phyloP scores from a whole-genome alignment of 305 asterid genomes.

The Rubia occidens region DNA sequence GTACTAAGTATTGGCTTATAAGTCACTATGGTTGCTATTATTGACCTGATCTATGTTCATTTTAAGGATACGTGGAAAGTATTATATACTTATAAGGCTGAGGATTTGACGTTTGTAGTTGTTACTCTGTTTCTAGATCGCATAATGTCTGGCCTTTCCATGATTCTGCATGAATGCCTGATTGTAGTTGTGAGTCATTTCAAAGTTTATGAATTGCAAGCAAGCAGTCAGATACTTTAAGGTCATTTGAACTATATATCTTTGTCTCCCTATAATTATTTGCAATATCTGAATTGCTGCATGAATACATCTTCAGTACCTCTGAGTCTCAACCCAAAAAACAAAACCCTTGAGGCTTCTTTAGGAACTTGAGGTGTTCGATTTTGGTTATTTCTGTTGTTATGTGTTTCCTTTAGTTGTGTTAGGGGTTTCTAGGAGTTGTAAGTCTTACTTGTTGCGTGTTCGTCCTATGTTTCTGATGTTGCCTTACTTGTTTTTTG shows the following conservation, averaged over 20 bases:
- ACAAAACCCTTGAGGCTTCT: too few species aligned
- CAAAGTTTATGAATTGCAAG: conserved; percentile 55
- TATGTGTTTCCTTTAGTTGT: too few species aligned
- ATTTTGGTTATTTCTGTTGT: too few species aligned
- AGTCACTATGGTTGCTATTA: background rate
- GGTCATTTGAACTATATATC: conserved; percentile 30
- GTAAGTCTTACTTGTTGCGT: too few species aligned
- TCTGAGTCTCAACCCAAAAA: too few species aligned
- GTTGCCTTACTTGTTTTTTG: too few species aligned
- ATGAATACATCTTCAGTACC: too few species aligned
- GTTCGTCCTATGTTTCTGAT: too few species aligned
- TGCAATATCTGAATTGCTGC: too few species aligned
- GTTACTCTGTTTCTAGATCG: conserved; percentile 69
- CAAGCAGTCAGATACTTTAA: conserved; percentile 50
- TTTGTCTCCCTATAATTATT: too few species aligned
- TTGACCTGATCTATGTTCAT: conserved; percentile 12
- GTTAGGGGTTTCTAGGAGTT: too few species aligned
- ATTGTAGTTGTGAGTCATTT: conserved; percentile 45
- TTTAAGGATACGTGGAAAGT: conserved; percentile 39
- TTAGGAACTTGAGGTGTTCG: too few species aligned
- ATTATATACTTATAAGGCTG: conserved; percentile 55
- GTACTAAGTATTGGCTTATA: background rate
- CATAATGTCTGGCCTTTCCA: conserved; percentile 56
- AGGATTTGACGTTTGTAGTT: conserved; percentile 51
- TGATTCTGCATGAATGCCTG: conserved; percentile 44